Base-by-base conservation (phyloP, 2,329 filamentous ascomycete species). In the Calycina herbarum region DNA sequence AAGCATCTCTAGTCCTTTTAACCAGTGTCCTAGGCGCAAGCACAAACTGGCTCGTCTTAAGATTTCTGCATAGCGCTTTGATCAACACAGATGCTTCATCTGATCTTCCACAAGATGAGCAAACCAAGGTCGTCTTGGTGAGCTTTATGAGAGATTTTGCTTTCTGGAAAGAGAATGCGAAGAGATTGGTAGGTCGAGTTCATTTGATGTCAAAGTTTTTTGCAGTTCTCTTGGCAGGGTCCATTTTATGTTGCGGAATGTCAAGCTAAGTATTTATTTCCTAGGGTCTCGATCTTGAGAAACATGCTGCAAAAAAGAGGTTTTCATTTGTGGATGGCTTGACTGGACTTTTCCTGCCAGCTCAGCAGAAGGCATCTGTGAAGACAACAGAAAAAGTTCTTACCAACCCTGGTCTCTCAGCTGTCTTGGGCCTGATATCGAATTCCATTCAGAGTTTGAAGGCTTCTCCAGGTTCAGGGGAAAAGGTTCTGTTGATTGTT, bases 81-180 rank as follows among this genome's bases (percentile, higher is more conserved):
- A 24, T 63, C 57, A 64, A 54, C 42, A 66, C 74, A 35, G 73
- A 78, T 72, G 74, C 70, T 2, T 73, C 74, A 68, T 72, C 73
- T 40, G 69, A 65, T 48, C 70, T 71, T 59, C 64, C 56, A 27
- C 51, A 68, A 29, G 68, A 66, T 15, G 74, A 75, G 11, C 78
- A 79, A 56, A 78, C 77, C 31, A 83, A 81, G 60, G 84, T 97
- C 0, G 82, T 97, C 2, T 81, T 97, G 2, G 87, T 95, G 65
- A 96, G 91, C 79, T 97, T 95, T 78, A 80, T 96, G 78, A 85
- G 92, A 67, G 90, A 94, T 72, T 85, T 84, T 69, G 80, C 85
- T 1, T 96, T 96, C 75, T 97, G 93, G 93, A 87, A 82, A 68
- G 85, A 89, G 2, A 89, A 91, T 60, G 84, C 84, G 1, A 84